A percentile compares a stretch with the other conserved stretches of the same genome.
Conservation (phyloP, 108 stramenopile species). For the Conticribra weissflogii region DNA sequence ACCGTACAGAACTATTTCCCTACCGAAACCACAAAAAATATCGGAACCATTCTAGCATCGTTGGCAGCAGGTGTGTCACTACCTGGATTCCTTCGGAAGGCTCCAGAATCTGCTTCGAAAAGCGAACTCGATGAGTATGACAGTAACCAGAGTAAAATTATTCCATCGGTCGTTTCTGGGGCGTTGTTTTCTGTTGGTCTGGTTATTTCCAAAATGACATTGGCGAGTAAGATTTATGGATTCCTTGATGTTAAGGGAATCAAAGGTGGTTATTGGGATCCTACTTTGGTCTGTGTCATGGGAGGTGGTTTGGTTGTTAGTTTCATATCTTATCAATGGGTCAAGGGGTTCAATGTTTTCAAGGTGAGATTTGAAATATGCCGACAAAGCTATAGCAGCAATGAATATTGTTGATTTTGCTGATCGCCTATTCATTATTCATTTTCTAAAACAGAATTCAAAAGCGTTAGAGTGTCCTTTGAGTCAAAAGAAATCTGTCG, state of each 20-base stretch:
- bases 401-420: neutral
- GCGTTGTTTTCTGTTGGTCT: conserved; percentile 56
- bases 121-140: conserved; percentile 22
- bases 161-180: conserved; percentile 26
- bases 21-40: conserved; percentile 11
- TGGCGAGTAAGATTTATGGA: conserved; percentile 68
- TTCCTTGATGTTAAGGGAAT: conserved; percentile 64
- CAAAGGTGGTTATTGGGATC: conserved; percentile 71
- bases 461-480: conserved; percentile 44
- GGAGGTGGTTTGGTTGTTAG: conserved; percentile 70
- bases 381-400: neutral
- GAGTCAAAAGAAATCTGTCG: conserved; percentile 25
- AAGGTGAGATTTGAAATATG: conserved; percentile 24
- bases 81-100: conserved; percentile 15
- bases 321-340: conserved; percentile 66
- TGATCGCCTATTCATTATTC: neutral
- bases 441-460: conserved; percentile 14
- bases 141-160: conserved; percentile 34
- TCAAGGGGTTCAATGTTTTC: conserved; percentile 50
- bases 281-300: conserved; percentile 80
- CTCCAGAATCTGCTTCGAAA: conserved; percentile 23
- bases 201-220: conserved; percentile 65
- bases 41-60: conserved; percentile 32
- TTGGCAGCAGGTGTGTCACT: conserved; percentile 23
- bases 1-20: conserved; percentile 16